Conservation (phyloP, 768 basidiomycete genomes). For the Leccinum obscurum region DNA sequence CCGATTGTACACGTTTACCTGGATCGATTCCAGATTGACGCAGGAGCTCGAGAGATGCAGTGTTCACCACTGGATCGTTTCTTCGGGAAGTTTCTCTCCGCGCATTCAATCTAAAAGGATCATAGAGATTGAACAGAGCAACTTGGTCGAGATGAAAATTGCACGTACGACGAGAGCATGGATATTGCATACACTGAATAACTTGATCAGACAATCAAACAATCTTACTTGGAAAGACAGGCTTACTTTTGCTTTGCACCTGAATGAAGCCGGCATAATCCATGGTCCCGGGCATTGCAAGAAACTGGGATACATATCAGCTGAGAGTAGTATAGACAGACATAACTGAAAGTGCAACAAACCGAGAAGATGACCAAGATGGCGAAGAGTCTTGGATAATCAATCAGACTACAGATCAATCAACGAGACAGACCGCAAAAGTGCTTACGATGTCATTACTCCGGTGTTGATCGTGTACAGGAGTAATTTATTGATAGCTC, state of each 20-base stretch:
- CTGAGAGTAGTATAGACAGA: neutral
- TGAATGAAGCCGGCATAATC: neutral
- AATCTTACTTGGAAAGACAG: neutral
- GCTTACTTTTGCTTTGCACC: neutral
- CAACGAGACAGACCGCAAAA: too few species aligned
- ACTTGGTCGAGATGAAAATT: neutral
- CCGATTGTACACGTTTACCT: neutral
- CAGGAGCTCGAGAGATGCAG: neutral
- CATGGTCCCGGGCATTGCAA: neutral
- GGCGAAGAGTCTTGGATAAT: neutral
- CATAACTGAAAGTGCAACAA: neutral
- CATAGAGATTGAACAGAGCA: neutral
- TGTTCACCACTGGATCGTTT: neutral
- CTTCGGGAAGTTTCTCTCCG: neutral
- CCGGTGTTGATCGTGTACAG: constrained; percentile 16
- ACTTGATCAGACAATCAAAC: neutral
- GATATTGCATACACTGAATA: constrained; percentile 19
- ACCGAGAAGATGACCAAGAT: neutral
- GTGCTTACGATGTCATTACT: neutral
- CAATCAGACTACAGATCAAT: neutral
- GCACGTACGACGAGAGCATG: constrained; percentile 17
- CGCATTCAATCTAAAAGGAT: neutral
- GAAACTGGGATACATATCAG: neutral
- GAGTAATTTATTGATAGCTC: constrained; percentile 16
- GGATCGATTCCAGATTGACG: neutral